A percentile compares a stretch with the other conserved stretches of the same genome.
These are phyloP conservation scores for Phaeotremella fagi DNA, from an alignment of 768 basidiomycete species.

Conservation along the genomic window DNA sequence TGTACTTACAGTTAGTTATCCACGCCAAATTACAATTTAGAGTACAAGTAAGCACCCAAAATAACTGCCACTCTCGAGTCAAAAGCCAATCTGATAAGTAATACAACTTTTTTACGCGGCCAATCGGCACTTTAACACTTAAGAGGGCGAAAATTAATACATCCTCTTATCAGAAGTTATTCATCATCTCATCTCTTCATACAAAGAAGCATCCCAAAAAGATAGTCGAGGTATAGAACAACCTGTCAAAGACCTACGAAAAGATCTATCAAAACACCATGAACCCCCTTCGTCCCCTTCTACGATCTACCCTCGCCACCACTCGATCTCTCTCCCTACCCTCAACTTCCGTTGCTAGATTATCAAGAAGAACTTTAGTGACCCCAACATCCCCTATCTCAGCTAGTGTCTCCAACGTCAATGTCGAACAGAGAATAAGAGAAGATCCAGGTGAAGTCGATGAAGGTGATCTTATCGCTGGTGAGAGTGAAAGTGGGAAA, in stretches of 20 bases:
- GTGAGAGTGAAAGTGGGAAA: conserved; percentile 17
- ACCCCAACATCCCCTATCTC: conserved; percentile 15
- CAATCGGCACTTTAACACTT: background rate
- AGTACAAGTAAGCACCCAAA: too few relatives aligned
- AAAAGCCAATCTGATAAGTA: too few relatives aligned
- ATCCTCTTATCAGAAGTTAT: background rate
- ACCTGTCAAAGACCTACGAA: background rate
- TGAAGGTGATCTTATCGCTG: conserved; percentile 28
- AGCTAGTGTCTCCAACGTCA: conserved; percentile 22
- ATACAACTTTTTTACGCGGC: background rate
- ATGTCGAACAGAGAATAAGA: conserved; percentile 10
- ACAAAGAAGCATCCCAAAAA: too few relatives aligned
- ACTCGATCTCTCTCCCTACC: conserved; percentile 5
- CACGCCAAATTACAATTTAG: too few relatives aligned
- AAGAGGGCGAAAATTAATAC: too few relatives aligned
- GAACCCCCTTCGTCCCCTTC: conserved; percentile 21
- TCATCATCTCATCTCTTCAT: background rate
- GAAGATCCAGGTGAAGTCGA: conserved; percentile 38
- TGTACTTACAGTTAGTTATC: too few relatives aligned
- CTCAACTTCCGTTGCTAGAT: conserved; percentile 10
- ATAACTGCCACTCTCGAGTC: too few relatives aligned
- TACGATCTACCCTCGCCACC: conserved; percentile 1
- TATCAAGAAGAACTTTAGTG: conserved; percentile 12
- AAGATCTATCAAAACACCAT: conserved; percentile 6
- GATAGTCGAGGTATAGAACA: background rate